Conservation (phyloP, 805 yeast species). For the Groenewaldozyma tartarivorans region DNA sequence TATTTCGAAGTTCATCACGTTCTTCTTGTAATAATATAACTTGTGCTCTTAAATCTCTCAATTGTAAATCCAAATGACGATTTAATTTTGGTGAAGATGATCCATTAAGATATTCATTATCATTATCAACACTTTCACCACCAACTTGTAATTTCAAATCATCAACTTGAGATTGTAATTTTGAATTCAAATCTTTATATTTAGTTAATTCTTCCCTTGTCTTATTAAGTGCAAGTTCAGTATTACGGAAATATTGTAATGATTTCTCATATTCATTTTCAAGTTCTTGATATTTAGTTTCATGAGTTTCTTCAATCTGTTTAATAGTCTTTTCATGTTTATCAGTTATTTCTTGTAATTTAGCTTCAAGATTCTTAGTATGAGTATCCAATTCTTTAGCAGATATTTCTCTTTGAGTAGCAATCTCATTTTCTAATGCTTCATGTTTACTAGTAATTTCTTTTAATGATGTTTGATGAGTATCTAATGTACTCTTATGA, state of each 20-base stretch:
- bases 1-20: constrained; percentile 52
- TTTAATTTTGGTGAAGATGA: constrained; percentile 10
- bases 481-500: constrained; percentile 19
- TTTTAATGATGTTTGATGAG: constrained; percentile 15
- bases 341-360: background rate
- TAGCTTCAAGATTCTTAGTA: background rate
- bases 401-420: constrained; percentile 1
- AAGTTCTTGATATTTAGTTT: constrained; percentile 28
- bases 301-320: constrained; percentile 13
- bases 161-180: constrained; percentile 55
- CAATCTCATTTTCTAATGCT: constrained; percentile 14
- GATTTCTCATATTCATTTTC: constrained; percentile 68
- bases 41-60: constrained; percentile 79
- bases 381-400: constrained; percentile 12
- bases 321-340: constrained; percentile 5
- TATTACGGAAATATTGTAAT: constrained; percentile 59
- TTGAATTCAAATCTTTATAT: constrained; percentile 46
- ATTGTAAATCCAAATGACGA: constrained; percentile 61
- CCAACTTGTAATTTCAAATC: constrained; percentile 47
- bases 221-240: constrained; percentile 62
- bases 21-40: constrained; percentile 73
- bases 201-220: constrained; percentile 64
- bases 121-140: constrained; percentile 18
- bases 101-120: constrained; percentile 18
- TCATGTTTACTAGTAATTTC: constrained; percentile 17